Base-by-base conservation (phyloP, 169 alveolate genomes). In the Plasmodium relictum region DNA sequence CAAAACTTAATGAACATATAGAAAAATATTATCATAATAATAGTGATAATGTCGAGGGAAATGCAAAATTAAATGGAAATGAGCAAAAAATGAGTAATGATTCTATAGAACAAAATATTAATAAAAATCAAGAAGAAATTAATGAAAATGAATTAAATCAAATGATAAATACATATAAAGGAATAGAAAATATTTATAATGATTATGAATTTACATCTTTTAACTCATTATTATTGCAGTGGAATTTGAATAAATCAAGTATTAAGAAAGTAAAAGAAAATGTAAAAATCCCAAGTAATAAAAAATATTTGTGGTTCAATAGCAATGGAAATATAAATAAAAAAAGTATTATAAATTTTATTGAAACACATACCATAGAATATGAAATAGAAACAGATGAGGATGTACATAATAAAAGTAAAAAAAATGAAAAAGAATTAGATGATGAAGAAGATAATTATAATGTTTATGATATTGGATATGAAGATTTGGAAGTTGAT, bases 311-410 rank as follows among this genome's bases (percentile, higher is more conserved):
- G 8, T 86, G 92, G 92, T 86, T 86, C 41, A 41, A 72, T 65
- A 8, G 45, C 16, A 86, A 86, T 72, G 92, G 92, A 54, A 70
- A 61, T 71, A 65, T 86, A 52, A 86, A 71, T 69, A 86, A 71
- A 63, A 70, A 48, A 10, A 72, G 86, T 31, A 63, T 86, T 16
- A 59, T 86, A 87, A 86, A 86, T 50, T 86, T 86, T 52, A 86
- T 86, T 16, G 76, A 86, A 61, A 72, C 92, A 42, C 92, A 86
- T 50, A 86, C 88, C 10, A 72, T 86, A 12, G 92, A 86, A 41
- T 86, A 86, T 61, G 92, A 86, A 66, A 62, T 72, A 45, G 88
- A 86, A 61, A 72, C 61, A n/a, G 92, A 86, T 7, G 92, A 66
- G 2, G 92, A 61, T 8, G 24, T 76, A 7, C 16, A 54, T 59